Evolutionary conservation across 2,329 filamentous ascomycete species (phyloP), one percentile per base, ranked within the genome.

Genomic region (Laburnicola sp.): DNA sequence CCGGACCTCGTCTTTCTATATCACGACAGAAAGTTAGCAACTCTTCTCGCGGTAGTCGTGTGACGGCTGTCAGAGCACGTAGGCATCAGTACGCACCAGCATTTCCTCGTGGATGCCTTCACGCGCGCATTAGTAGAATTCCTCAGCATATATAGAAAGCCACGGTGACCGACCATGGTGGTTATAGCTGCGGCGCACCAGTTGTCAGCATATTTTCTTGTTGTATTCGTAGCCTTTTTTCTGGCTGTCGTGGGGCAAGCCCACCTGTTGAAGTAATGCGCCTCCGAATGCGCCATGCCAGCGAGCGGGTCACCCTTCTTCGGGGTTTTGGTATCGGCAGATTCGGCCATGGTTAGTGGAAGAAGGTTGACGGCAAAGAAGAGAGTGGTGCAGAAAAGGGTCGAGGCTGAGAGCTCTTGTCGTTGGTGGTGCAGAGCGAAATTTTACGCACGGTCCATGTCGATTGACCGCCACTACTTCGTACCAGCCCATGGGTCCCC

Each of bases 251-350:
- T 48, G 39, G 49, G 45, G 51, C 54, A 40, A 32, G 51, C 72
- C 59, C 78, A 95, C 92, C 91, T 96, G 80, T 97, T 97, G 81
- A 97, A 97, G 82, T 97, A 99, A 77, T 97, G 94, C 76, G 95
- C 91, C 82, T 99, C 94, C 59, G 92, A 94, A 79, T 96, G 92
- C 73, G 89, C 88, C 83, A 96, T 86, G 65, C 78, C 74, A 72
- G 86, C 85, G 75, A 89, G 65, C 52, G 65, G 67, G 59, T 71
- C 69, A 30, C 57, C 63, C 56, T 65, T 71, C 51, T 46, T 57
- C 39, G 53, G 39, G 23, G 64, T 54, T 34, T 64, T n/a, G n/a
- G n/a, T n/a, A n/a, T n/a, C n/a, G n/a, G n/a, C 55, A 35, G 67
- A 56, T 43, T 60, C 56, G 11, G 54, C 55, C 50, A 52, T 39